Percentiles rank a stretch among this genome's conserved stretches.
Evolutionary conservation across 2,329 filamentous ascomycete genomes (phyloP).

Genomic region (Penicillium aurantiogriseum): DNA sequence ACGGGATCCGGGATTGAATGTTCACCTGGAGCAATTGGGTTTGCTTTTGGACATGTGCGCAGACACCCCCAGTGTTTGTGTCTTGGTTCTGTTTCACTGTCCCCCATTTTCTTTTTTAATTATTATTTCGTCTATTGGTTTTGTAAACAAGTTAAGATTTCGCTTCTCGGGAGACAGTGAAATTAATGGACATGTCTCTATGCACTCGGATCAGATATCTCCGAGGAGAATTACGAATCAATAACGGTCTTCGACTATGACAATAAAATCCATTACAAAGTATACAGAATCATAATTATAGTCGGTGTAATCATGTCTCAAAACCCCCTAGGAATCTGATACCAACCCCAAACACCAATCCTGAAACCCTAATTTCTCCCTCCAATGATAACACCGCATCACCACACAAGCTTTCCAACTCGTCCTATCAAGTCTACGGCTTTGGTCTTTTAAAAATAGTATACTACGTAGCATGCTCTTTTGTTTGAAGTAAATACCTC

Average conservation of each 20-base stretch:
- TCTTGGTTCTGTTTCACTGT: conserved; percentile 14
- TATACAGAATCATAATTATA: neutral
- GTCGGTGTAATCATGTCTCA: neutral
- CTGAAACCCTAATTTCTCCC: conserved; percentile 3
- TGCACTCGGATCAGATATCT: conserved; percentile 5
- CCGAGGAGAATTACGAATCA: conserved; percentile 6
- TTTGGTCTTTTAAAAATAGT: neutral
- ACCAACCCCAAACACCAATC: neutral
- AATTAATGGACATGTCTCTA: conserved; percentile 1
- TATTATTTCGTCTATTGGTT: conserved; percentile 18
- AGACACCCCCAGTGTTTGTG: neutral
- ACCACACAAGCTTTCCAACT: neutral
- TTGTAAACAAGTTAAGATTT: conserved; percentile 33
- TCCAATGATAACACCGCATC: conserved; percentile 10
- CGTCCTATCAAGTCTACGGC: neutral
- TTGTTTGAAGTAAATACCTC: neutral
- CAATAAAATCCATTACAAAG: neutral
- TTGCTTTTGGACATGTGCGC: conserved; percentile 15
- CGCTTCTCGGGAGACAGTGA: conserved; percentile 19
- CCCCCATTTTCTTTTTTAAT: conserved; percentile 4
- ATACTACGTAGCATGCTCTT: neutral
- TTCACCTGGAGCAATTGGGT: conserved; percentile 24
- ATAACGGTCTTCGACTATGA: neutral
- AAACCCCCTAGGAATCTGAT: neutral
- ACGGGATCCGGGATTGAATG: conserved; percentile 24